Percentiles rank a stretch among this genome's conserved stretches.
These are phyloP conservation scores for Fusarium sp. DNA, from an alignment of 2,329 filamentous ascomycete genomes.

Conservation along the genomic window DNA sequence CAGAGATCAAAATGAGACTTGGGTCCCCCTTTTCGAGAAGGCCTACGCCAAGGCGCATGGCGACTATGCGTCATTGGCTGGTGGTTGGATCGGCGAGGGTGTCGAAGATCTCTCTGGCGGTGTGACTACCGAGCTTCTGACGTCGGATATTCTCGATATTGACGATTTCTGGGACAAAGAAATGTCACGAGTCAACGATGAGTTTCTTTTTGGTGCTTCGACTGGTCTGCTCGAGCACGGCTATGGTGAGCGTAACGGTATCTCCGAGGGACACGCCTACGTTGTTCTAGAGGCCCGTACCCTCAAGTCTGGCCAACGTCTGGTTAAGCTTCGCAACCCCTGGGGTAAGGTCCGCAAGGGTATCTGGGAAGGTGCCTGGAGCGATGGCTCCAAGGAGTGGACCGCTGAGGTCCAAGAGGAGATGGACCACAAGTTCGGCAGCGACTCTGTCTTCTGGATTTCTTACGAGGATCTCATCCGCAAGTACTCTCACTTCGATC, in stretches of 20 bases:
- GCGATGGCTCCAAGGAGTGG: constrained; percentile 71
- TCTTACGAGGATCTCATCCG: constrained; percentile 71
- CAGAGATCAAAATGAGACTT: constrained; percentile 81
- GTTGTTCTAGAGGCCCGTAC: constrained; percentile 69
- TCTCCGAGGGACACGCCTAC: constrained; percentile 69
- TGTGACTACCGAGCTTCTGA: constrained; percentile 75
- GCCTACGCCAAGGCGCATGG: constrained; percentile 88
- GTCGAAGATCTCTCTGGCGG: constrained; percentile 73
- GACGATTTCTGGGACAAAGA: constrained; percentile 88
- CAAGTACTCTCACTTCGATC: constrained; percentile 71
- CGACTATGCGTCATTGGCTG: constrained; percentile 77
- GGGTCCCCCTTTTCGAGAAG: constrained; percentile 84
- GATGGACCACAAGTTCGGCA: constrained; percentile 69
- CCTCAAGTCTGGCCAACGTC: constrained; percentile 63
- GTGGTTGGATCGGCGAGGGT: constrained; percentile 75
- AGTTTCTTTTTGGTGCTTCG: constrained; percentile 80
- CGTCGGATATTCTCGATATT: constrained; percentile 79
- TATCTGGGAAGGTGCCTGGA: constrained; percentile 70
- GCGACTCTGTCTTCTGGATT: constrained; percentile 74
- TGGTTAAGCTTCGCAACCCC: constrained; percentile 70
- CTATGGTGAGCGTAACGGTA: constrained; percentile 69
- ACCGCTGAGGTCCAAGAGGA: constrained; percentile 68
- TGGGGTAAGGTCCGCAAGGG: constrained; percentile 70
- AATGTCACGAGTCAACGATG: constrained; percentile 81
- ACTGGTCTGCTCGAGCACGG: constrained; percentile 72